A percentile compares a stretch with the other conserved stretches of the same genome.
Evolutionary conservation across 768 basidiomycete genomes (phyloP).

Genomic region (Termitomyces sp.): DNA sequence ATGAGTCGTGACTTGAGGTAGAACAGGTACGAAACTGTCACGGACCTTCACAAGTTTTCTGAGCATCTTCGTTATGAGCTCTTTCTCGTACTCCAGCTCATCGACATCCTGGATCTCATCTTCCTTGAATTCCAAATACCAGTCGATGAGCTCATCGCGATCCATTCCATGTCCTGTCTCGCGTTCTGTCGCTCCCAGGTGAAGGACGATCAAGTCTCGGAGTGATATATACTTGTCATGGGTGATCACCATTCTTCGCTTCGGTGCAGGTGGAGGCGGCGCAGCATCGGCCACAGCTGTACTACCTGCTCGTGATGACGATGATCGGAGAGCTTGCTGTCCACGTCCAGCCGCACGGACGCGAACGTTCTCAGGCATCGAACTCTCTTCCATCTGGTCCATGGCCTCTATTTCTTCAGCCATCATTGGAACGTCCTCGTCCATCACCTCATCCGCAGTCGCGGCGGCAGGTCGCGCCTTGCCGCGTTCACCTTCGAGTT

Average conservation of each 20-base stretch:
- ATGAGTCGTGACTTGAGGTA: slow-evolving; percentile 1
- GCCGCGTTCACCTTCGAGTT: slow-evolving; percentile 52
- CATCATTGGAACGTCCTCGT: slow-evolving; percentile 57
- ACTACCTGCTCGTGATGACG: slow-evolving; percentile 34
- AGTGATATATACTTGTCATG: slow-evolving; percentile 93
- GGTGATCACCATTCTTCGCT: slow-evolving; percentile 84
- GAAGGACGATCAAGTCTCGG: slow-evolving; percentile 82
- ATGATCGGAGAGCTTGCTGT: slow-evolving; percentile 22
- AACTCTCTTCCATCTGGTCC: slow-evolving; percentile 46
- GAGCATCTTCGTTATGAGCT: slow-evolving; percentile 85
- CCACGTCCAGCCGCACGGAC: slow-evolving; percentile 25
- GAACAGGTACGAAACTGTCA: not conserved
- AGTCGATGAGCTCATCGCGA: slow-evolving; percentile 89
- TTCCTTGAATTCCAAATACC: slow-evolving; percentile 93
- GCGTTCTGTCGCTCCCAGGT: slow-evolving; percentile 72
- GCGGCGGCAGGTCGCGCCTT: slow-evolving; percentile 25
- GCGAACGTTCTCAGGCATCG: slow-evolving; percentile 28
- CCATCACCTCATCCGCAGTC: slow-evolving; percentile 26
- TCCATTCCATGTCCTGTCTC: slow-evolving; percentile 74
- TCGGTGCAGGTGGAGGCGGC: slow-evolving; percentile 42
- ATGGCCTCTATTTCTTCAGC: slow-evolving; percentile 51
- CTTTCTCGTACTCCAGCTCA: slow-evolving; percentile 86
- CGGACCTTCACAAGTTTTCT: slow-evolving; percentile 86
- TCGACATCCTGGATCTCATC: slow-evolving; percentile 77
- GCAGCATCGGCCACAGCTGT: slow-evolving; percentile 29